A percentile compares a stretch with the other conserved stretches of the same genome.
These are phyloP conservation scores for Pythium periplocum DNA, from an alignment of 352 stramenopile species.

Conservation along the genomic window DNA sequence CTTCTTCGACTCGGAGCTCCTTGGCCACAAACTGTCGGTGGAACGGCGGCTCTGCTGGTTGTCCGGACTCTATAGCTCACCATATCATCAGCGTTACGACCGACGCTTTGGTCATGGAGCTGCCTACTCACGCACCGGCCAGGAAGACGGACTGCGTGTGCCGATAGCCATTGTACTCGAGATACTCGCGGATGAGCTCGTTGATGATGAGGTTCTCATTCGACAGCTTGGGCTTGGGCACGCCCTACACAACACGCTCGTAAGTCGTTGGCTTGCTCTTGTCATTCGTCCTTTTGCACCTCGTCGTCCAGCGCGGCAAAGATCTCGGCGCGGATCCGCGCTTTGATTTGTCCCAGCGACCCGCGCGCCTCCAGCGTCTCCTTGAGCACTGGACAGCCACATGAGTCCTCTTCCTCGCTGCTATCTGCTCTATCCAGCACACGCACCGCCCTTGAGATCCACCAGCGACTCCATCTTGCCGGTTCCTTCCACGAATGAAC, in stretches of 20 bases:
- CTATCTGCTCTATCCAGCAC: no score
- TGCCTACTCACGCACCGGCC: slow-evolving; percentile 27
- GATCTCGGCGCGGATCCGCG: slow-evolving; percentile 79
- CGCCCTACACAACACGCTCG: slow-evolving; percentile 11
- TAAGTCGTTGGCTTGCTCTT: neutral
- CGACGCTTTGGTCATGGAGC: neutral
- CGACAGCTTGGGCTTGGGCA: slow-evolving; percentile 72
- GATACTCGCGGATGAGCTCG: slow-evolving; percentile 92
- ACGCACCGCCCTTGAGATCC: slow-evolving; percentile 11
- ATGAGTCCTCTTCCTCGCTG: neutral
- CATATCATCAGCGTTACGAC: neutral
- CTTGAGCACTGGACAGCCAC: slow-evolving; percentile 55
- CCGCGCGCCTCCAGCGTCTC: slow-evolving; percentile 75
- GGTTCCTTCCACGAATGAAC: no score
- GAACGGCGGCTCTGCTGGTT: slow-evolving; percentile 76
- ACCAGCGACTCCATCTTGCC: slow-evolving; percentile 12
- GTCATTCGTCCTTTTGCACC: slow-evolving; percentile 14
- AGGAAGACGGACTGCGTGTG: slow-evolving; percentile 86
- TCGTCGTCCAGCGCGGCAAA: slow-evolving; percentile 80
- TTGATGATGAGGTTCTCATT: slow-evolving; percentile 94
- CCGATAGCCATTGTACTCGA: slow-evolving; percentile 92
- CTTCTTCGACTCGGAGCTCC: slow-evolving; percentile 75
- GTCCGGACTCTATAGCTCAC: slow-evolving; percentile 55
- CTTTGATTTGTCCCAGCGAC: slow-evolving; percentile 77
- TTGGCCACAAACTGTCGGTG: slow-evolving; percentile 75